Evolutionary conservation across 345 rosid species (phyloP).

Genomic region (Citrus sp.): DNA sequence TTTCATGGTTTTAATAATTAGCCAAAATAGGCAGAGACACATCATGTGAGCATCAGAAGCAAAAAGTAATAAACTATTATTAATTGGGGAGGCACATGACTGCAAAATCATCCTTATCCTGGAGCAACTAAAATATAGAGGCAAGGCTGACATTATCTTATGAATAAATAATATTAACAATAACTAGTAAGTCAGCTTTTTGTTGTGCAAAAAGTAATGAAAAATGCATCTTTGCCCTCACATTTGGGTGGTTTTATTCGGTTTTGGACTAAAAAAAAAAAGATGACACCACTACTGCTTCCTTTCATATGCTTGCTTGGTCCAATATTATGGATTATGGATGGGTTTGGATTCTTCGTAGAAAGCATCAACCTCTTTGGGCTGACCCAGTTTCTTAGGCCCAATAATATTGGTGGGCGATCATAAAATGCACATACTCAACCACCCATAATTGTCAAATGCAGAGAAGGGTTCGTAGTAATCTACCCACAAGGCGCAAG

Average conservation of each 20-base stretch:
- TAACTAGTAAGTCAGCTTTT: background rate
- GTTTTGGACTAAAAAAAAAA: background rate
- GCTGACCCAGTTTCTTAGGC: background rate
- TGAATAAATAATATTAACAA: background rate
- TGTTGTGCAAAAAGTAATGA: too few species aligned
- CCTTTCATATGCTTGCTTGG: background rate
- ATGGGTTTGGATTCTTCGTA: background rate
- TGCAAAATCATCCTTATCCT: background rate
- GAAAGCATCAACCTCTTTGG: background rate
- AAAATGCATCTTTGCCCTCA: background rate
- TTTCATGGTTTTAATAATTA: background rate
- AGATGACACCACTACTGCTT: fast-evolving
- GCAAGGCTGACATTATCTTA: background rate
- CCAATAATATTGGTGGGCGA: background rate
- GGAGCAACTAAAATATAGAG: background rate
- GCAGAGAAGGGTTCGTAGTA: too few species aligned
- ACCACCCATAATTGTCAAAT: too few species aligned
- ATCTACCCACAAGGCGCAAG: too few species aligned
- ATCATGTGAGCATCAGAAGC: conserved; percentile 2
- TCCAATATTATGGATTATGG: background rate
- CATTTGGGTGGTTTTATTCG: background rate
- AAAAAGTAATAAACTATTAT: background rate
- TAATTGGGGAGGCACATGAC: background rate
- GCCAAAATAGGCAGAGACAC: background rate
- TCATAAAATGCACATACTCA: background rate